Percentiles rank a stretch among this genome's conserved stretches.
These are phyloP conservation scores for Insectozyma bohioensis DNA, from an alignment of 1,139 yeast species.

Conservation along the genomic window DNA sequence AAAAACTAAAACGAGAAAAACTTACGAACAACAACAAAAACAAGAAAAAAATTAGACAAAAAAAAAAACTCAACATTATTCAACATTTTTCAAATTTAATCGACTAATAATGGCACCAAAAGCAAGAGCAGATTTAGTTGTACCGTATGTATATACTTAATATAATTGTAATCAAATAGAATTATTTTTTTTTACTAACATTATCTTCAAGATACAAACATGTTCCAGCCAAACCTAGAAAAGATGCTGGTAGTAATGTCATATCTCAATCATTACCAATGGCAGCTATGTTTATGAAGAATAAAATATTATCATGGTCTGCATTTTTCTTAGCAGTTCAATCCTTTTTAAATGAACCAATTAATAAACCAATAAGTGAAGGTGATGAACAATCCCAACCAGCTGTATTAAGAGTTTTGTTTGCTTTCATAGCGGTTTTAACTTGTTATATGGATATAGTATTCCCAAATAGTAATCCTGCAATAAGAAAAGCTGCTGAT, in stretches of 20 bases:
- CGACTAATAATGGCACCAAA: conserved; percentile 26
- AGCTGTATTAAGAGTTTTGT: conserved; percentile 44
- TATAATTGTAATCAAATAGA: too few species aligned
- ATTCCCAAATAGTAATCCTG: conserved; percentile 38
- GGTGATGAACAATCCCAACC: conserved; percentile 22
- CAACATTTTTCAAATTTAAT: not conserved
- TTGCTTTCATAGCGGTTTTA: conserved; percentile 46
- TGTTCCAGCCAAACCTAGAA: conserved; percentile 48
- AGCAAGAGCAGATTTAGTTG: conserved; percentile 38
- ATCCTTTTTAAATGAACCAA: conserved; percentile 50
- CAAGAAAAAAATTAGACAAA: too few species aligned
- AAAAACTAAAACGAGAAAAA: not conserved
- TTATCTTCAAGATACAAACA: conserved; percentile 42
- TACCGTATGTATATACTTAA: conserved; percentile 31
- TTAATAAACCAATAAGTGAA: conserved; percentile 30
- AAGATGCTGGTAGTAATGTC: conserved; percentile 41
- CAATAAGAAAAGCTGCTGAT: conserved; percentile 22
- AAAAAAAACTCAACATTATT: too few species aligned
- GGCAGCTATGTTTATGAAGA: conserved; percentile 63
- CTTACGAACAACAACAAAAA: conserved; percentile 2
- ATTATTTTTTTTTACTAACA: conserved; percentile 11
- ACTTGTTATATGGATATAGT: conserved; percentile 55
- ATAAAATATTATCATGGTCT: conserved; percentile 58
- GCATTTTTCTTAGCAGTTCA: conserved; percentile 53
- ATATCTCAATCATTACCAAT: conserved; percentile 64